phyloP scores from a whole-genome alignment of 2,329 filamentous ascomycete species.

The Epichloe coenophiala region DNA sequence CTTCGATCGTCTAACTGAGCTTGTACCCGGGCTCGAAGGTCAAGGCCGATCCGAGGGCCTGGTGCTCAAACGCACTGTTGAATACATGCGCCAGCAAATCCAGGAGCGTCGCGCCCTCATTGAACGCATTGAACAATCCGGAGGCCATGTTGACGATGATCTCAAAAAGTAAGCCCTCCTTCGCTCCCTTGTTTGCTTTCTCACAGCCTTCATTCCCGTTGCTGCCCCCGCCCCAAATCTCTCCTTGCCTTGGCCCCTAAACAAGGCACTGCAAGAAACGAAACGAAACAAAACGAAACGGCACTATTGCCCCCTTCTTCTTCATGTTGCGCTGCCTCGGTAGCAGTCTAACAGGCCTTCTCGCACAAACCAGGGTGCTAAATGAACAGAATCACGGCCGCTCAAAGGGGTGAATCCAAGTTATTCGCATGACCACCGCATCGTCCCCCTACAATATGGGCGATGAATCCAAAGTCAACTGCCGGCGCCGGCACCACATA shows the following conservation, averaged over 20 bases:
- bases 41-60: constrained; percentile 75
- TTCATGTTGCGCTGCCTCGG: not conserved
- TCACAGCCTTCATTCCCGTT: not conserved
- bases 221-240: not conserved
- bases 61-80: constrained; percentile 60
- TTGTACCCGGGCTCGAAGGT: constrained; percentile 71
- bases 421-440: not conserved
- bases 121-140: constrained; percentile 42
- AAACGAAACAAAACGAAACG: not conserved
- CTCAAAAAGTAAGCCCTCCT: constrained; percentile 24
- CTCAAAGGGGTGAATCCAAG: constrained; percentile 2
- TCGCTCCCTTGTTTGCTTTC: not conserved
- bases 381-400: constrained; percentile 6
- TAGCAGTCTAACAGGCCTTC: constrained; percentile 1
- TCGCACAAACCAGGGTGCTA: constrained; percentile 3
- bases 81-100: constrained; percentile 49
- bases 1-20: constrained; percentile 66
- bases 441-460: not conserved
- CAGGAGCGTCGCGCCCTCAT: constrained; percentile 44
- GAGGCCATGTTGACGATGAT: constrained; percentile 40
- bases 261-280: not conserved
- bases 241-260: not conserved
- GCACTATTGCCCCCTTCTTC: not conserved
- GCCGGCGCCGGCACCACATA: not conserved
- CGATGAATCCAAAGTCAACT: not conserved